A percentile compares a stretch with the other conserved stretches of the same genome.
Evolutionary conservation across 108 stramenopile genomes (phyloP).

Genomic region (Cyclostephanos tholiformis): DNA sequence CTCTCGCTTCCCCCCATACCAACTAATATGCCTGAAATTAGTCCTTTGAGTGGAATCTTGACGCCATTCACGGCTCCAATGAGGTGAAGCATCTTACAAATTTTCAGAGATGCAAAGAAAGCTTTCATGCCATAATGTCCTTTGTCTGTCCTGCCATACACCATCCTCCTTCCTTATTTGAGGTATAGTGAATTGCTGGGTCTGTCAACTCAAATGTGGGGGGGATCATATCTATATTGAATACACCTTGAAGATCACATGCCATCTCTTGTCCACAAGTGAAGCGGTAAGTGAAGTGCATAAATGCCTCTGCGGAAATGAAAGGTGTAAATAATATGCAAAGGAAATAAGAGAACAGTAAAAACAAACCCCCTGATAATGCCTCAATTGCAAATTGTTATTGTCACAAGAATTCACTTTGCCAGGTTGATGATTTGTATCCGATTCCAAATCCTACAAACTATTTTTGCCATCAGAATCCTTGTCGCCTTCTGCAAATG

Average conservation of each 20-base stretch:
- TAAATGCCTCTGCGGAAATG: constrained; percentile 27
- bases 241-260: constrained; percentile 66
- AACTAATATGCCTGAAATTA: constrained; percentile 14
- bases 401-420: background rate
- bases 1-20: background rate
- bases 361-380: background rate
- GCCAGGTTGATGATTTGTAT: background rate
- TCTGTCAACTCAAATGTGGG: constrained; percentile 67
- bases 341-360: background rate
- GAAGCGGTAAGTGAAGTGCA: constrained; percentile 64
- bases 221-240: constrained; percentile 56
- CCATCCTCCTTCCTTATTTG: constrained; percentile 39
- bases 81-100: constrained; percentile 59
- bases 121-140: constrained; percentile 52
- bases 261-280: constrained; percentile 52
- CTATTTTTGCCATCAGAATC: constrained; percentile 49
- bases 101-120: constrained; percentile 57
- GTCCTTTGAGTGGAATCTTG: constrained; percentile 23
- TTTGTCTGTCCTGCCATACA: constrained; percentile 61
- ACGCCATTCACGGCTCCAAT: constrained; percentile 48
- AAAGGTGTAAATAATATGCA: background rate
- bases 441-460: constrained; percentile 35
- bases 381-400: background rate
- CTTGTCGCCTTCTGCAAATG: constrained; percentile 44
- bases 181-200: constrained; percentile 63